Base-by-base conservation (phyloP, 179 eudicot genomes). In the Spinacia oleracea region DNA sequence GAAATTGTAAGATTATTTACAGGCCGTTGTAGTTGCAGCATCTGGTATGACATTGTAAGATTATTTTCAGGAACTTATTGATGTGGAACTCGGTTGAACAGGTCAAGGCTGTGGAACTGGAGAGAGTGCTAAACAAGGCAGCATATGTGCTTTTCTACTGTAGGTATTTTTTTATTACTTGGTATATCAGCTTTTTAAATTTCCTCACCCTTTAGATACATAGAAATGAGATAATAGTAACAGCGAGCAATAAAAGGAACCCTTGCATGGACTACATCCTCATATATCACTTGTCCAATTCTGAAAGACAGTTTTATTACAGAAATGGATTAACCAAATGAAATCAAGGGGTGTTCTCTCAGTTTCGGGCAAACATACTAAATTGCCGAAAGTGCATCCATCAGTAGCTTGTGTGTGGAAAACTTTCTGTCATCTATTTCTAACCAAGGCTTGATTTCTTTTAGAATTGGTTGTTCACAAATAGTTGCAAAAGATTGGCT, bases 231-330 rank as follows among this genome's bases (percentile, higher is more conserved):
- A n/a, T n/a, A n/a, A n/a, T n/a, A n/a, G n/a, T n/a, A n/a, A n/a
- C n/a, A n/a, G n/a, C 94, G 93, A 73, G 99, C 98, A 84, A 96
- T 92, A 88, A 96, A 93, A 42, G 99, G 94, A 78, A 89, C 96
- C 74, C 99, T 89, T 79, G 99, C 90, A 83, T 93, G 99, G 82
- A 89, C 90, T 63, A 93, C 96, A 84, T 93, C 99, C 76, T 92
- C 98, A 73, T 96, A 98, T 84, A 96, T 96, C 81, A 89, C 94
- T 86, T 96, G 96, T 40, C 90, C 94, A 72, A 96, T 91, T 88
- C 99, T 96, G 89, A 74, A 83, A 84, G 65, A 63, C 31, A 84
- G 27, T 43, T 62, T 21, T 10, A 15, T 72, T 29, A 38, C 53
- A 43, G 20, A 60, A 69, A 70, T 51, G 75, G 35, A n/a, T 20